Evolutionary conservation across 331 rosid species (phyloP).

Genomic region (Malus hybrid): DNA sequence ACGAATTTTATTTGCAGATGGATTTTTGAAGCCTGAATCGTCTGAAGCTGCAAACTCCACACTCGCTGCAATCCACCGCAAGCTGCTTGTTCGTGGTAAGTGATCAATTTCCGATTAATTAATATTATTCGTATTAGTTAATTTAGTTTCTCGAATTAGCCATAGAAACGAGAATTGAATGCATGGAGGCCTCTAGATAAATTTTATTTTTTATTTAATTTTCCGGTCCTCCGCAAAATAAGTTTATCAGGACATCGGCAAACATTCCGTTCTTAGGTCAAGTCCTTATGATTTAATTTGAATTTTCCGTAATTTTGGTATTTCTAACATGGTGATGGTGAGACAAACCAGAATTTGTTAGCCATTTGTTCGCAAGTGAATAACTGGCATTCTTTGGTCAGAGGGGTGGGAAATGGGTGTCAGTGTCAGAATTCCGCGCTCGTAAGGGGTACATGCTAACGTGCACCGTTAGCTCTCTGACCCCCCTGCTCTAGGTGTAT

Average conservation of each 20-base stretch:
- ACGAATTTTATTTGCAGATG: neutral
- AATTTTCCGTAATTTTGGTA: neutral
- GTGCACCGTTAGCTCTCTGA: constrained; percentile 8
- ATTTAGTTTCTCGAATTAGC: neutral
- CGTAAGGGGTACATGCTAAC: constrained; percentile 14
- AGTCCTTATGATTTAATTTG: neutral
- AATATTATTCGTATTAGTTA: neutral
- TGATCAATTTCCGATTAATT: neutral
- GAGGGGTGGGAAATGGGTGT: constrained; percentile 12
- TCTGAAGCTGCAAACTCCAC: constrained; percentile 8
- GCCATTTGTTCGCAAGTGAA: neutral
- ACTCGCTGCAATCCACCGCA: constrained; percentile 42
- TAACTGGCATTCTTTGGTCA: neutral
- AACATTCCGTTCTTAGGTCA: too few species aligned
- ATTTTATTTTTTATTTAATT: neutral
- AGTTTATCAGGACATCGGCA: too few species aligned
- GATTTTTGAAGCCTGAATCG: neutral
- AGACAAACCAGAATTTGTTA: neutral
- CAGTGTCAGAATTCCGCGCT: constrained; percentile 46
- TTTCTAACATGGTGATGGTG: neutral
- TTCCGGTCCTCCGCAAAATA: too few species aligned
- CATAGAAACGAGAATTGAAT: neutral
- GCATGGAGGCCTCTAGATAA: neutral
- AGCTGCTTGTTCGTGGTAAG: constrained; percentile 52
- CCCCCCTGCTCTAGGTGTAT: neutral